These are phyloP conservation scores for Pneumocystis sp. DNA, from an alignment of 1,139 yeast genomes.

Conservation along the genomic window DNA sequence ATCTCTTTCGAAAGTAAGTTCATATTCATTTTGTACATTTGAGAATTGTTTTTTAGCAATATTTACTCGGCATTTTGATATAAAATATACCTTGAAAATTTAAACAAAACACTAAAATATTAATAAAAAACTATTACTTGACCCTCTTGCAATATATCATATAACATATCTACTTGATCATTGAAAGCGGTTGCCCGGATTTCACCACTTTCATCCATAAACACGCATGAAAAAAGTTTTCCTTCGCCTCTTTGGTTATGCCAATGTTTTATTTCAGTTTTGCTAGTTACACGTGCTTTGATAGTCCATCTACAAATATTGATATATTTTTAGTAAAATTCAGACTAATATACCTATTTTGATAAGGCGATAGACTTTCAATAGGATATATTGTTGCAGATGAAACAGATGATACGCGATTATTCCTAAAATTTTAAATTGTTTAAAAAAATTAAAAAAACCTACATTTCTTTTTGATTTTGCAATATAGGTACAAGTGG, in stretches of 20 bases:
- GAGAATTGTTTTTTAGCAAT: slow-evolving; percentile 80
- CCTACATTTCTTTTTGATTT: slow-evolving; percentile 4
- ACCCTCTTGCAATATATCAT: slow-evolving; percentile 68
- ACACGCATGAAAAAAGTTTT: slow-evolving; percentile 70
- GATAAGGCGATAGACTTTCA: slow-evolving; percentile 83
- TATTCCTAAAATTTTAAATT: neutral
- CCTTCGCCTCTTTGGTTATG: slow-evolving; percentile 80
- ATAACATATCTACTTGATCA: slow-evolving; percentile 66
- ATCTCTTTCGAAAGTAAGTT: slow-evolving; percentile 67
- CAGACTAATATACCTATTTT: slow-evolving; percentile 31
- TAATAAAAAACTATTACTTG: slow-evolving; percentile 23
- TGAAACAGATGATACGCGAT: neutral
- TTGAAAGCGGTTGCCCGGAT: slow-evolving; percentile 92
- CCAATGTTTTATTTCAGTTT: slow-evolving; percentile 82
- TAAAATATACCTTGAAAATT: slow-evolving; percentile 43
- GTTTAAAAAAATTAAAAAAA: slow-evolving; percentile 1
- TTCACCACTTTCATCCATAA: slow-evolving; percentile 90
- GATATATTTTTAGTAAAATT: neutral
- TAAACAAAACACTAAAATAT: neutral
- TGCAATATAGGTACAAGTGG: neutral
- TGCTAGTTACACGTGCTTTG: slow-evolving; percentile 77
- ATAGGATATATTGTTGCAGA: slow-evolving; percentile 43
- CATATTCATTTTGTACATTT: slow-evolving; percentile 75
- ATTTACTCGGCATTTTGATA: slow-evolving; percentile 67
- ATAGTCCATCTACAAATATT: slow-evolving; percentile 48